These are phyloP conservation scores for Lojkania enalia DNA, from an alignment of 2,329 filamentous ascomycete species.

Conservation along the genomic window DNA sequence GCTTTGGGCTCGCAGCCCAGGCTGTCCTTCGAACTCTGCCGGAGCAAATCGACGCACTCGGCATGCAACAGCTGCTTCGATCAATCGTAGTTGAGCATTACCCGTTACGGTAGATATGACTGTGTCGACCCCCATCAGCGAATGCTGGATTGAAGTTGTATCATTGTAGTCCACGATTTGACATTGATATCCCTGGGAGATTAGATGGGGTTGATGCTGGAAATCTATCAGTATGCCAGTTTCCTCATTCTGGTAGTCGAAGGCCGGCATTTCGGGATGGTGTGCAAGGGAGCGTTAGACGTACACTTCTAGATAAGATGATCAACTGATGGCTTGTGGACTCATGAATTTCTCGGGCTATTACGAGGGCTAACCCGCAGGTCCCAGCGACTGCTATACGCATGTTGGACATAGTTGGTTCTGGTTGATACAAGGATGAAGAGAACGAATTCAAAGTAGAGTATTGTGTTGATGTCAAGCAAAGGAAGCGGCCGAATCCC, in stretches of 20 bases:
- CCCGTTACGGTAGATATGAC: constrained; percentile 75
- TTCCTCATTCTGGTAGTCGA: background rate
- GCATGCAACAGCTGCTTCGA: constrained; percentile 68
- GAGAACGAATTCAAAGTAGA: background rate
- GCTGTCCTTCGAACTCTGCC: constrained; percentile 72
- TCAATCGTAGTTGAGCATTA: constrained; percentile 67
- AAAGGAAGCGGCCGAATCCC: constrained; percentile 6
- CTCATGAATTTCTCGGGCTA: constrained; percentile 62
- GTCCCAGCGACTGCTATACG: constrained; percentile 65
- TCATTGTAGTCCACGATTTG: constrained; percentile 69
- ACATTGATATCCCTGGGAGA: constrained; percentile 64
- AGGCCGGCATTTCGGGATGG: background rate
- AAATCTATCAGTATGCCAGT: constrained; percentile 14
- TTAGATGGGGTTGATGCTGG: constrained; percentile 60
- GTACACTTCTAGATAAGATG: constrained; percentile 68
- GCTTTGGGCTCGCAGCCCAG: constrained; percentile 57
- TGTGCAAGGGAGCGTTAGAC: constrained; percentile 22
- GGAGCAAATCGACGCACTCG: constrained; percentile 72
- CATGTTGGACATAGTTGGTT: constrained; percentile 51
- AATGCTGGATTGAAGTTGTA: constrained; percentile 61
- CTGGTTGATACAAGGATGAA: background rate
- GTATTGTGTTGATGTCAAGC: constrained; percentile 2
- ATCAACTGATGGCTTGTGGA: constrained; percentile 69
- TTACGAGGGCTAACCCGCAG: constrained; percentile 60
- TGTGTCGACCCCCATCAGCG: constrained; percentile 71